Base-by-base conservation (phyloP, 2,329 filamentous ascomycete species). In the Grosmannia serpens region DNA sequence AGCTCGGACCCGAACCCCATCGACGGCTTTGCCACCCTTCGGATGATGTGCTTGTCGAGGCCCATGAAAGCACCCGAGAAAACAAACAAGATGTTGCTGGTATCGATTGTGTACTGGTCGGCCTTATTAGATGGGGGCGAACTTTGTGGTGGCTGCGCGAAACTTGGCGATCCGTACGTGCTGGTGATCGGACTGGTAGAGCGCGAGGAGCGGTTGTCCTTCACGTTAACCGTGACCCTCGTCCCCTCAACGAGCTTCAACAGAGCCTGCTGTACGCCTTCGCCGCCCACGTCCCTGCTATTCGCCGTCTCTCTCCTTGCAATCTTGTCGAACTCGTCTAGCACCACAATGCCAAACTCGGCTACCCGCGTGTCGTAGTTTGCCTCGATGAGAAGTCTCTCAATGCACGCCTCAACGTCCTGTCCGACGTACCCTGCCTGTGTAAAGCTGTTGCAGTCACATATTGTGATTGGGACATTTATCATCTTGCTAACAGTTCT, bases 291-390 rank as follows among this genome's bases (percentile, higher is more conserved):
- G 67, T 99, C 94, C 65, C 95, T 88, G 24, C 91, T 92, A 61
- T 95, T 91, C 61, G 84, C 84, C 20, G 91, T 87, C 69, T 94
- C 92, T 29, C 89, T 85, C 44, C 88, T 89, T 1, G 94, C 91
- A 60, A 97, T 91, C 74, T 99, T 99, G 76, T 99, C 94, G 58
- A 99, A 90, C 73, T 99, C 94, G 65, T 99, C 94, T 24, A 99
- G 78, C 58, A 95, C 94, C 53, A 99, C 90, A 58, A 99, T 97
- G 6, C 94, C 94, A 57, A 89, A 83, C 69, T 99, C 92, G 9
- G 91, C 87, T 58, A 87, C 84, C 60, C 85, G 84, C 31, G 94
- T 83, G 65, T 95, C 88, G 70, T 95, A 95, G 69, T 95, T 92
- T 10, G 92, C 85, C 60, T 95, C 91, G 58, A 95, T 88, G 11